Conservation (phyloP, 805 yeast genomes). For the Myxozyma vanderwaltii region DNA sequence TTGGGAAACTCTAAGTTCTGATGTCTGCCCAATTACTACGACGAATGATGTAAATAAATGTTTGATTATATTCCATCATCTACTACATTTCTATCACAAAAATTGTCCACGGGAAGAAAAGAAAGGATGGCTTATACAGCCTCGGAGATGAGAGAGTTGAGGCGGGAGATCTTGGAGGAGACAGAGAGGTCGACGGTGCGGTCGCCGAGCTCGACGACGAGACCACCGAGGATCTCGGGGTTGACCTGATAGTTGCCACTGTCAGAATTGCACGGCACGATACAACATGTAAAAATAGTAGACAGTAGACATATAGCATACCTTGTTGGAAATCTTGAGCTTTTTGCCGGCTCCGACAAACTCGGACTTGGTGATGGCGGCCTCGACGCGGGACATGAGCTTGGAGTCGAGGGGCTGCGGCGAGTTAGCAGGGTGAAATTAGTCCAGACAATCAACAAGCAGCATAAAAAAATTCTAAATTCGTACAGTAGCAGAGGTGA, state of each 20-base stretch:
- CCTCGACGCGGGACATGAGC: constrained; percentile 72
- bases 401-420: constrained; percentile 79
- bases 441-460: not conserved
- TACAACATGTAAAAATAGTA: too few species aligned
- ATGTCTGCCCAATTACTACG: too few species aligned
- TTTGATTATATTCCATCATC: not conserved
- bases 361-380: constrained; percentile 73
- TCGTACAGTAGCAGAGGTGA: constrained; percentile 68
- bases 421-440: constrained; percentile 21
- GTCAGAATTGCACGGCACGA: too few species aligned
- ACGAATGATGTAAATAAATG: not conserved
- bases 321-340: constrained; percentile 76
- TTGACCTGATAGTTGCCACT: too few species aligned
- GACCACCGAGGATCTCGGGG: constrained; percentile 93
- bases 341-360: constrained; percentile 86
- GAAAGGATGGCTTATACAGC: constrained; percentile 55
- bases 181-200: constrained; percentile 93
- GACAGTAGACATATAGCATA: too few species aligned
- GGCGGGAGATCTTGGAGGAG: constrained; percentile 78
- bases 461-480: not conserved
- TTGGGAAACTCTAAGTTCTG: constrained; percentile 6
- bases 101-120: not conserved
- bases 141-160: constrained; percentile 86
- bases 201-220: constrained; percentile 94
- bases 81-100: not conserved